Base-by-base conservation (phyloP, 2,329 filamentous ascomycete genomes). In the Ceratocystis colombiana region DNA sequence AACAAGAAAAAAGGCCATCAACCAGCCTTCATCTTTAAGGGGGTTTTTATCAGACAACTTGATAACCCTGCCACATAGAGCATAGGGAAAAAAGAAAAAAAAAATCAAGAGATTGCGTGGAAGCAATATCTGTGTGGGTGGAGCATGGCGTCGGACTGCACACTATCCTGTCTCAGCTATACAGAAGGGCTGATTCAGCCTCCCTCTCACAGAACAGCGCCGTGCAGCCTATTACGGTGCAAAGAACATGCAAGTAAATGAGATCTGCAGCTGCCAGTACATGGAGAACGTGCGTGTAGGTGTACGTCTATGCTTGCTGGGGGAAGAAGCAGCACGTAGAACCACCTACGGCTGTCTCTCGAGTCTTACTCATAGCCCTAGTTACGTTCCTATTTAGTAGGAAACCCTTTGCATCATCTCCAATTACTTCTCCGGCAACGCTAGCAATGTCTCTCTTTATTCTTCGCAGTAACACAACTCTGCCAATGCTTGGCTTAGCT, bases 241-340 rank as follows among this genome's bases (percentile, higher is more conserved):
- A 17, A 7, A 59, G 15, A n/a, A 37, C 7, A n/a, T n/a, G 25
- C 2, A n/a, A 15, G 20, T 12, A 20, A 20, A 30, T 30, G 28
- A 59, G 55, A 59, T 59, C 55, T n/a, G 33, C 8, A 28, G 48
- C 48, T 53, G 48, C 22, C 22, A 53, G 48, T 53, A 25, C 22
- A 41, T 2, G 4, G 48, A 10, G 48, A 28, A 15, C 22, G 20
- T 15, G 10, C 48, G 25, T 53, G 5, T 53, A 8, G 10, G 12
- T 20, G 48, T 25, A 50, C 20, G 22, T n/a, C n/a, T 10, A 7
- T 22, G 46, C 22, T 50, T 7, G n/a, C 17, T 20, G 2, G 46
- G 7, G 48, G 1, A 5, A 20, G 48, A 12, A 50, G 48, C n/a
- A 50, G n/a, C 22, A 50, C 6, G 22, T 50, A 10, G 48, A 20